Base-by-base conservation (phyloP, 305 asterid species). In the Salvia sclarea region DNA sequence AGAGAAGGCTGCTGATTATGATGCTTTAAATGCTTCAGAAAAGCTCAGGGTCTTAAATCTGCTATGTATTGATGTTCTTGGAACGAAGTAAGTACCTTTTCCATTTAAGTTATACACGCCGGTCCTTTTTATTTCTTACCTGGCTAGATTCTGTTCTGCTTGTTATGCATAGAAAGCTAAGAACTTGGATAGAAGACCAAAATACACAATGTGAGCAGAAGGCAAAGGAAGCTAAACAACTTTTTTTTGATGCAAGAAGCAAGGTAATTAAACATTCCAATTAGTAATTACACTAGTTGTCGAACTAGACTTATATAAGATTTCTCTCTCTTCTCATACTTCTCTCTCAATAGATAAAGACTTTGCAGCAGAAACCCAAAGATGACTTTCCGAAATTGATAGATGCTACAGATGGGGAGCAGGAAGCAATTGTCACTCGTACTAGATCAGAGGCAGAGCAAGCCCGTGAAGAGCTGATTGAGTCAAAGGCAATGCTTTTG, bases 61-160 rank as follows among this genome's bases (percentile, higher is more conserved):
- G 72, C 68, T 95, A 48, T 91, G 98, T 40, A 95, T 88, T 64
- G 96, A 95, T 78, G 77, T 88, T 72, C 94, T 89, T 68, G 91
- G 74, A 74, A 91, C 95, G 13, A 78, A 25, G 99, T 89, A 83
- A 75, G 87, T 69, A 47, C 38, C 70, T 50, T 53, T 38, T 66
- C 30, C 37, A n/a, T 58, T 41, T 37, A 25, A 37, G 28, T 59
- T 72, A 31, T 33, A 37, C 30, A 49, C 47, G 68, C 61, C 20
- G 6, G 56, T 33, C 30, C 62, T 44, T 65, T 62, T 35, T 35
- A 33, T 22, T 49, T 49, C 52, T 62, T 56, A 43, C 72, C 14
- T 25, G 2, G 30, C 30, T 59, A 11, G 21, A 54, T 31, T 64
- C 63, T 75, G 41, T 53, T 48, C 7, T 49, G 20, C 25, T 43